Conservation (phyloP, 306 rosid genomes). For the Cucurbita pepo region DNA sequence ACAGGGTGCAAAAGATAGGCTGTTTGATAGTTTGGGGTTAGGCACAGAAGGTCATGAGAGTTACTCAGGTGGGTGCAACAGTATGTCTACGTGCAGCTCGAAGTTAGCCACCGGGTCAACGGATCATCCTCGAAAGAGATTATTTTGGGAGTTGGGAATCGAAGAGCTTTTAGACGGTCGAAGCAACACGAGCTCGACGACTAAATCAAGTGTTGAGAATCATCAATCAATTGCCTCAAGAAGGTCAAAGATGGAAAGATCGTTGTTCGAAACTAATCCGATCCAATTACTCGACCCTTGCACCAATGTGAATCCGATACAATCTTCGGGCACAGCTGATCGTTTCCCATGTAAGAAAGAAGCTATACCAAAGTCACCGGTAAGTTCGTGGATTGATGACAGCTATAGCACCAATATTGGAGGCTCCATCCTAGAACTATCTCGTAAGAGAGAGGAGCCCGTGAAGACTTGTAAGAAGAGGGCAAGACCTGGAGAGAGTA, state of each 20-base stretch:
- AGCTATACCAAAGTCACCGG: conserved; percentile 31
- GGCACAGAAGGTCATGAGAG: conserved; percentile 16
- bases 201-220: conserved; percentile 23
- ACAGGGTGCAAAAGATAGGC: conserved; percentile 7
- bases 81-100: conserved; percentile 4
- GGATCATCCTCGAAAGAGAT: conserved; percentile 27
- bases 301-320: conserved; percentile 14
- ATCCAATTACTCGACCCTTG: conserved; percentile 11
- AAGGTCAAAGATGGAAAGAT: conserved; percentile 22
- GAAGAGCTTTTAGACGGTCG: conserved; percentile 46
- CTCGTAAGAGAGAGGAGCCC: conserved; percentile 37
- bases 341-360: conserved; percentile 28
- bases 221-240: conserved; percentile 25
- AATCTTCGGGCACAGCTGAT: conserved; percentile 14
- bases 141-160: conserved; percentile 53
- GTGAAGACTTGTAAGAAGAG: conserved; percentile 38
- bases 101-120: conserved; percentile 20
- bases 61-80: conserved; percentile 8
- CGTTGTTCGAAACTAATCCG: conserved; percentile 22
- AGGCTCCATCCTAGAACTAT: conserved; percentile 14
- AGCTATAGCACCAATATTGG: conserved; percentile 29
- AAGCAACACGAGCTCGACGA: conserved; percentile 18
- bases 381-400: conserved; percentile 45
- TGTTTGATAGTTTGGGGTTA: conserved; percentile 20
- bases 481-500: conserved; percentile 64